phyloP scores from a whole-genome alignment of 2,329 filamentous ascomycete genomes.

The Verticillium nubilum region DNA sequence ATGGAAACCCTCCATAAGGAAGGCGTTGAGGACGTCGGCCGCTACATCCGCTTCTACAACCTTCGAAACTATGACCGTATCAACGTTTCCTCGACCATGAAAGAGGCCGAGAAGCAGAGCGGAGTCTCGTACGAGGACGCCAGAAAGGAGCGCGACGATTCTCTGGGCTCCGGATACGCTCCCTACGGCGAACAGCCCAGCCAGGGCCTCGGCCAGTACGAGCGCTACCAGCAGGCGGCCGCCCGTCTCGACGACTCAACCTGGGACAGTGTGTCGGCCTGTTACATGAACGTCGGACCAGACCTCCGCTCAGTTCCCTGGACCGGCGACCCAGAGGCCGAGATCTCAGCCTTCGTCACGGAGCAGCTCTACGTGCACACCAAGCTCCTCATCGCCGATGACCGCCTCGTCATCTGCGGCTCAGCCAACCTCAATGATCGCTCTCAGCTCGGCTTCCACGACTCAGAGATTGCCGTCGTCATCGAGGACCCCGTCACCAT shows the following conservation, averaged over 20 bases:
- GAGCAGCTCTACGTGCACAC: constrained; percentile 59
- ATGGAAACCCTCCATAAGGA: constrained; percentile 66
- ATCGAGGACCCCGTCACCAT: constrained; percentile 73
- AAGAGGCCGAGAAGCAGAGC: constrained; percentile 51
- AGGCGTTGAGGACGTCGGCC: constrained; percentile 61
- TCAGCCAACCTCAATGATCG: constrained; percentile 55
- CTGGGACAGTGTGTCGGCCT: constrained; percentile 72
- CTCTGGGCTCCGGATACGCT: constrained; percentile 41
- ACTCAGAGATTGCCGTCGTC: constrained; percentile 85
- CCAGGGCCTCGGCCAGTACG: constrained; percentile 41
- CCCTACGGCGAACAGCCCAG: constrained; percentile 20
- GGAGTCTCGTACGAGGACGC: constrained; percentile 66
- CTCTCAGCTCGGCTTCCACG: constrained; percentile 77
- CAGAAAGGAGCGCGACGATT: constrained; percentile 56
- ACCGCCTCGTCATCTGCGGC: constrained; percentile 75
- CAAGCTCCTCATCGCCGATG: constrained; percentile 46
- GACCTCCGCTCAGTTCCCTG: constrained; percentile 58
- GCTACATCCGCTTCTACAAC: constrained; percentile 82
- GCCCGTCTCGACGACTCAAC: constrained; percentile 46
- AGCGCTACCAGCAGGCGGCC: constrained; percentile 68
- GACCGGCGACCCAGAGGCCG: constrained; percentile 47
- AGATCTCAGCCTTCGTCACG: constrained; percentile 53
- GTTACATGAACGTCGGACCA: constrained; percentile 76
- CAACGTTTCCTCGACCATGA: constrained; percentile 61
- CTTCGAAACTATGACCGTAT: constrained; percentile 79